A percentile compares a stretch with the other conserved stretches of the same genome.
Conservation (phyloP, 2,329 filamentous ascomycete genomes). For the Podosphaera xanthii region DNA sequence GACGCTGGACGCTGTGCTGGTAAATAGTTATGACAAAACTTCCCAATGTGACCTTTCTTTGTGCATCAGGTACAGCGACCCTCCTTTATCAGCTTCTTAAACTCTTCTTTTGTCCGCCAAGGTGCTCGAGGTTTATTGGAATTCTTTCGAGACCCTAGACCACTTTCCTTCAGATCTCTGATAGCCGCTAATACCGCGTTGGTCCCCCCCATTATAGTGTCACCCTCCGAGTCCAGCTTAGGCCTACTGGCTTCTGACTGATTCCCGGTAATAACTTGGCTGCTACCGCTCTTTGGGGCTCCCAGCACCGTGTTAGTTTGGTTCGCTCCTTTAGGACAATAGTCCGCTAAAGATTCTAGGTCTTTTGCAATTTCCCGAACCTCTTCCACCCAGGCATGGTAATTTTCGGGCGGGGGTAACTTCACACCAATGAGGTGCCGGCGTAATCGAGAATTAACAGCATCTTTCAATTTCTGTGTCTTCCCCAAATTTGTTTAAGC, state of each 20-base stretch:
- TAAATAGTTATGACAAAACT: not conserved
- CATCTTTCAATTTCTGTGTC: not conserved
- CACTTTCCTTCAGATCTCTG: not conserved
- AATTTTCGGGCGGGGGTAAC: not conserved
- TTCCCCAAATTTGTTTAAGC: not conserved
- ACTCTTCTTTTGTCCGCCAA: not conserved
- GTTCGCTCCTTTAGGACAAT: not conserved
- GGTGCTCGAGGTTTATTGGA: not conserved
- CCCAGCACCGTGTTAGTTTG: not conserved
- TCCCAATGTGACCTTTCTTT: not conserved
- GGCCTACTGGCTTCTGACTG: too few species aligned
- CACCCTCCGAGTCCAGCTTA: not conserved
- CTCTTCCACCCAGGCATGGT: too few species aligned
- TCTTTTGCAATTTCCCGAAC: not conserved
- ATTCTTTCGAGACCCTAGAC: too few species aligned
- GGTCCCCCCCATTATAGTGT: not conserved
- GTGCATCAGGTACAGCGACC: not conserved
- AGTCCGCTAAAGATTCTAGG: not conserved
- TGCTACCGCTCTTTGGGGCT: not conserved
- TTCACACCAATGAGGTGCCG: not conserved
- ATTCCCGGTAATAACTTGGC: not conserved
- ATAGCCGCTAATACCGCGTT: too few species aligned
- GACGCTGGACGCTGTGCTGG: not conserved
- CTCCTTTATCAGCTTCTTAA: not conserved
- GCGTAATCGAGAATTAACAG: not conserved